phyloP scores from a whole-genome alignment of 139 green algal species.

The Zygnema cylindricum region DNA sequence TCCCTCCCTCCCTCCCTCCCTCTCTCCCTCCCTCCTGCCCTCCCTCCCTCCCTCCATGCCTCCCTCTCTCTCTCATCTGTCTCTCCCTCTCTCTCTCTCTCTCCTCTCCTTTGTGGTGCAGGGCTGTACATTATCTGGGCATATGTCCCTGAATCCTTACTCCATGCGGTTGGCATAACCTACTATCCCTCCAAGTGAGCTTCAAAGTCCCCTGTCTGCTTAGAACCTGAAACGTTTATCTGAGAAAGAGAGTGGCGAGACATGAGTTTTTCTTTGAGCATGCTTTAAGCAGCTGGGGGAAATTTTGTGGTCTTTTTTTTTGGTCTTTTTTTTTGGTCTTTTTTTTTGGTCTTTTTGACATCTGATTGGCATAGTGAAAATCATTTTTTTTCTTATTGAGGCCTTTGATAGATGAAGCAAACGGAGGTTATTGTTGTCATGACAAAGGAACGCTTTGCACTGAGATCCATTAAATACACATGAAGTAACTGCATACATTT shows the following conservation, averaged over 20 bases:
- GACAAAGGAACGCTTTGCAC: too few species aligned
- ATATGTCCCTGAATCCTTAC: conserved; percentile 30
- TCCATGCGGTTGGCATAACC: conserved; percentile 47
- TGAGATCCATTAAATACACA: too few species aligned
- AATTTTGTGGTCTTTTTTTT: conserved; percentile 12
- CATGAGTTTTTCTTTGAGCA: background rate
- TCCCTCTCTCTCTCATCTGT: too few species aligned
- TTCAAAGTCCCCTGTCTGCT: background rate
- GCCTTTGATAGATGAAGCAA: too few species aligned
- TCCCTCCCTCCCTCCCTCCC: background rate
- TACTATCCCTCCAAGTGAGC: conserved; percentile 54
- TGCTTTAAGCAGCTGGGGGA: background rate
- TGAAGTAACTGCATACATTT: too few species aligned
- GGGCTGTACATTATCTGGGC: conserved; percentile 53
- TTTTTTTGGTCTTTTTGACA: background rate
- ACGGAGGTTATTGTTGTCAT: too few species aligned
- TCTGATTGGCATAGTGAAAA: too few species aligned
- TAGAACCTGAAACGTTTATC: background rate
- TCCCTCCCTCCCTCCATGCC: too few species aligned
- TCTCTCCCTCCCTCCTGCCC: too few species aligned
- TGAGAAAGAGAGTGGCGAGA: background rate
- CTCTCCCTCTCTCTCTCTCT: background rate
- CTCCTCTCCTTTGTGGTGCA: conserved; percentile 13
- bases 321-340: conserved; percentile 31
- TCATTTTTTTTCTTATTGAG: conserved; percentile 36